Evolutionary conservation across 177 flowering plant species (phyloP).

Genomic region (Vitis hybrid): DNA sequence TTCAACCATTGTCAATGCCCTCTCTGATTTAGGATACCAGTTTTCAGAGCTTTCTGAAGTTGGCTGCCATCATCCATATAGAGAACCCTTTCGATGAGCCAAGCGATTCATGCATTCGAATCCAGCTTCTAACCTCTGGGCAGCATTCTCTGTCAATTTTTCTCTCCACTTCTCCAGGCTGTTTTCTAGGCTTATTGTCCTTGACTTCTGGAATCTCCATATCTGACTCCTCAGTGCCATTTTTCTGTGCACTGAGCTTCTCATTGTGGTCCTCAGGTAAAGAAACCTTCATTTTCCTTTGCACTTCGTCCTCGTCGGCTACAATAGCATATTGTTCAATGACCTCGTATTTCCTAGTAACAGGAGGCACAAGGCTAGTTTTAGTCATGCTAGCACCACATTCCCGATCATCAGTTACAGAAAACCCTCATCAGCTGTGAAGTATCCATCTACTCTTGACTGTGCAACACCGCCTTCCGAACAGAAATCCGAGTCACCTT

Average conservation of each 20-base stretch:
- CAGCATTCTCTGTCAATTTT: too few species aligned
- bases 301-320: constrained; percentile 60
- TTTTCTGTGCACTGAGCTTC: constrained; percentile 80
- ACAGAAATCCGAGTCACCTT: constrained; percentile 56
- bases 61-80: too few species aligned
- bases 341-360: constrained; percentile 96
- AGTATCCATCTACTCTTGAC: constrained; percentile 41
- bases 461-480: constrained; percentile 40
- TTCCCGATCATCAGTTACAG: constrained; percentile 76
- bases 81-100: too few species aligned
- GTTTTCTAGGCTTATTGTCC: constrained; percentile 88
- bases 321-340: constrained; percentile 86
- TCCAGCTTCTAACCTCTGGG: too few species aligned
- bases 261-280: constrained; percentile 94
- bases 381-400: constrained; percentile 99
- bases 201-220: constrained; percentile 98
- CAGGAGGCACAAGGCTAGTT: constrained; percentile 96
- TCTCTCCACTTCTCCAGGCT: constrained; percentile 71
- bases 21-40: too few species aligned
- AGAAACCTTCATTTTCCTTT: constrained; percentile 85
- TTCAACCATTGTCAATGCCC: too few species aligned
- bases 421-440: constrained; percentile 49
- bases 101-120: too few species aligned
- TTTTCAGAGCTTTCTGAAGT: too few species aligned
- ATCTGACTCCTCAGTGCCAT: constrained; percentile 82